phyloP scores from a whole-genome alignment of 2,329 filamentous ascomycete genomes.

The Sclerotinia trifoliorum region DNA sequence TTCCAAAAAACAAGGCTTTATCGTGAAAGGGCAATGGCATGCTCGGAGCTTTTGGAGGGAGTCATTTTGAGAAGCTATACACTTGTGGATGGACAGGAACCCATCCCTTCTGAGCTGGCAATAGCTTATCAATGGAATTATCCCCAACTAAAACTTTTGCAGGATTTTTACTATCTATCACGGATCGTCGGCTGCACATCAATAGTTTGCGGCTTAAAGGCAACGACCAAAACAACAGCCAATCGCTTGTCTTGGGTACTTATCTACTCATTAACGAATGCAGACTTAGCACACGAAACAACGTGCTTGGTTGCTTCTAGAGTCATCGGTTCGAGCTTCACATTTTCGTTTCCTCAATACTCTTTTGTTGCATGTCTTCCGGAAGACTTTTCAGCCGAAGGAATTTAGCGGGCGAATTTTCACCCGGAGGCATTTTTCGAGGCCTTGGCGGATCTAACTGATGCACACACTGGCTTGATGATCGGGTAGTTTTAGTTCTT shows the following conservation, averaged over 20 bases:
- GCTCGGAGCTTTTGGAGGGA: neutral
- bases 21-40: neutral
- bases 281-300: neutral
- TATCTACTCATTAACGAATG: neutral
- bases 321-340: neutral
- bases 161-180: too few relatives aligned
- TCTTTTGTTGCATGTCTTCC: slow-evolving; percentile 22
- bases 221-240: neutral
- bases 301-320: neutral
- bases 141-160: too few relatives aligned
- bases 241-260: neutral
- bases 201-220: neutral
- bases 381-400: slow-evolving; percentile 22
- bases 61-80: neutral
- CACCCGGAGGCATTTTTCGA: slow-evolving; percentile 18
- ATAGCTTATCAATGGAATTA: neutral
- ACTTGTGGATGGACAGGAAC: neutral
- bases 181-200: neutral
- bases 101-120: neutral
- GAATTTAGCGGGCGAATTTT: slow-evolving; percentile 16
- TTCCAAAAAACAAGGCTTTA: slow-evolving; percentile 12
- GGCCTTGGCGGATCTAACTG: slow-evolving; percentile 16
- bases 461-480: slow-evolving; percentile 13
- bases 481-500: neutral
- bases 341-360: neutral